These are phyloP conservation scores for Microdochium bolleyi DNA, from an alignment of 2,329 filamentous ascomycete genomes.

Conservation along the genomic window DNA sequence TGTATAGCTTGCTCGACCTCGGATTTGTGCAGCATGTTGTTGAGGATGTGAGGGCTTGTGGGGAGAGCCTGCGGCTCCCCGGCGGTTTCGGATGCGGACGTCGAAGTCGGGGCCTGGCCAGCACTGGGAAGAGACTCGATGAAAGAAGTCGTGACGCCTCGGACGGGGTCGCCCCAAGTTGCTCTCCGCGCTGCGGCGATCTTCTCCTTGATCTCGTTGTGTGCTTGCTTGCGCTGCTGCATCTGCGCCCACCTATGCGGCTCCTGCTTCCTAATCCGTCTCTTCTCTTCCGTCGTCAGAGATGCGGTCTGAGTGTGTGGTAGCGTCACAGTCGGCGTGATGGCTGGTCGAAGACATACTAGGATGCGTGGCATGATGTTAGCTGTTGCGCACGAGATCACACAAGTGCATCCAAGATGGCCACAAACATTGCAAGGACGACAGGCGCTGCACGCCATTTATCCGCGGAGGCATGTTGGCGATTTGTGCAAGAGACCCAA, in stretches of 20 bases:
- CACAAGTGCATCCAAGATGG: not conserved
- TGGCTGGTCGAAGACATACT: conserved; percentile 55
- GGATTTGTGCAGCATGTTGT: conserved; percentile 63
- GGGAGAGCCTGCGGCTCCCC: conserved; percentile 32
- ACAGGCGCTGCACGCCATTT: conserved; percentile 50
- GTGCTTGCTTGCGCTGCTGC: conserved; percentile 75
- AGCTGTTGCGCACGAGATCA: not conserved
- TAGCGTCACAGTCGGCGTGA: not conserved
- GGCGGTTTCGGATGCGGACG: conserved; percentile 26
- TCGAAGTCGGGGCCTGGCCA: conserved; percentile 33
- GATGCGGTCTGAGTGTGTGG: conserved; percentile 48
- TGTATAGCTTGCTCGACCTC: conserved; percentile 61
- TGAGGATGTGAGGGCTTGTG: conserved; percentile 50
- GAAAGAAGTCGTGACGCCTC: conserved; percentile 74
- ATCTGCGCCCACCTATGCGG: conserved; percentile 78
- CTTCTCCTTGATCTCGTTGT: conserved; percentile 65
- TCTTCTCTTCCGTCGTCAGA: conserved; percentile 53
- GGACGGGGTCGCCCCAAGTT: conserved; percentile 68
- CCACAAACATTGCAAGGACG: conserved; percentile 45
- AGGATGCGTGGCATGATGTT: not conserved
- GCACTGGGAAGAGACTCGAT: conserved; percentile 71
- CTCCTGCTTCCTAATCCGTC: conserved; percentile 62
- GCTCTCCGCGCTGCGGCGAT: conserved; percentile 58
- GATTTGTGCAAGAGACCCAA: conserved; percentile 2
- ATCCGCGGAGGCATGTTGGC: conserved; percentile 61